Conservation (phyloP, 2,329 filamentous ascomycete species). For the Endothia cerciana region DNA sequence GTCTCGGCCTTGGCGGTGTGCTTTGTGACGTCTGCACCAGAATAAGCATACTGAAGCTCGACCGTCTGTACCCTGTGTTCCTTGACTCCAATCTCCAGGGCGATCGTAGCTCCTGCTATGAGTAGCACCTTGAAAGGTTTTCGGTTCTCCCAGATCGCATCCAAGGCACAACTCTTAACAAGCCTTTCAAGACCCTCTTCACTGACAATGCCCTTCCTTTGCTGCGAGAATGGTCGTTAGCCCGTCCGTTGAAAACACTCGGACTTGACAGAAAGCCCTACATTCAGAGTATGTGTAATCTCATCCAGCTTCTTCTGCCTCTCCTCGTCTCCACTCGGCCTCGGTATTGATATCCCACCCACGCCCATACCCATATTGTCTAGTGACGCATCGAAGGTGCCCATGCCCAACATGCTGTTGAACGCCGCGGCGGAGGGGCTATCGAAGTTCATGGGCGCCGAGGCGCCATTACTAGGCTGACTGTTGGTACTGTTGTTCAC, state of each 20-base stretch:
- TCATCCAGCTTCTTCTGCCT: slow-evolving; percentile 57
- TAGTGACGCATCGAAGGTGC: slow-evolving; percentile 52
- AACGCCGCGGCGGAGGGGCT: slow-evolving; percentile 67
- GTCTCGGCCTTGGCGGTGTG: slow-evolving; percentile 65
- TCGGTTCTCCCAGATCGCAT: slow-evolving; percentile 62
- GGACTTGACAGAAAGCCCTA: slow-evolving; percentile 36
- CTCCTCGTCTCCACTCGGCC: slow-evolving; percentile 53
- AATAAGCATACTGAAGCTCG: slow-evolving; percentile 65
- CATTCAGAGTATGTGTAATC: slow-evolving; percentile 55
- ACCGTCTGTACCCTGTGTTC: slow-evolving; percentile 67
- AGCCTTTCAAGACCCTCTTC: slow-evolving; percentile 76
- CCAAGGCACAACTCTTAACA: slow-evolving; percentile 68
- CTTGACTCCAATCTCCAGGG: slow-evolving; percentile 64
- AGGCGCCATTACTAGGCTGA: slow-evolving; percentile 11
- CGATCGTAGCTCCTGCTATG: slow-evolving; percentile 64
- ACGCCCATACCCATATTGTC: slow-evolving; percentile 57
- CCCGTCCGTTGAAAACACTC: slow-evolving; percentile 34
- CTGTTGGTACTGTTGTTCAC: slow-evolving; percentile 32
- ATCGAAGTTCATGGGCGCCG: slow-evolving; percentile 57
- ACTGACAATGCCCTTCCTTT: slow-evolving; percentile 67
- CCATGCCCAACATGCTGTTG: slow-evolving; percentile 59
- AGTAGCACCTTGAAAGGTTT: slow-evolving; percentile 57
- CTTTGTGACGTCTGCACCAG: slow-evolving; percentile 59
- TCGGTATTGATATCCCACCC: slow-evolving; percentile 47
- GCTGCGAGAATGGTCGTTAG: slow-evolving; percentile 35